Percentiles rank a stretch among this genome's conserved stretches.
Evolutionary conservation across 495 filamentous ascomycete species (phyloP).

Genomic region (Aspergillus steynii): DNA sequence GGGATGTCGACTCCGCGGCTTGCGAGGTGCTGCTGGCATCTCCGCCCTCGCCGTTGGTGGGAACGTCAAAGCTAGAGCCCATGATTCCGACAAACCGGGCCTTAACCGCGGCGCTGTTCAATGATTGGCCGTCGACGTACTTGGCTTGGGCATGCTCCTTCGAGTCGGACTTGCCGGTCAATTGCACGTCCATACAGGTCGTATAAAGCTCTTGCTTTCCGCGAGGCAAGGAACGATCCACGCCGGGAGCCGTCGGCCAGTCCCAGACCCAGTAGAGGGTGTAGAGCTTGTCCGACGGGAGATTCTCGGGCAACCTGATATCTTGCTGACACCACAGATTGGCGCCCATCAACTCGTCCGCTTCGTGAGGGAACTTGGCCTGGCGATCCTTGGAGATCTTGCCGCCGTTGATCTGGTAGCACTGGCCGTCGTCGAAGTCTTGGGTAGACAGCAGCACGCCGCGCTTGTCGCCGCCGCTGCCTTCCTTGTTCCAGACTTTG

Average conservation of each 20-base stretch:
- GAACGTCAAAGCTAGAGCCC: neutral
- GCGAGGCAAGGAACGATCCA: constrained; percentile 46
- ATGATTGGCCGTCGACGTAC: constrained; percentile 34
- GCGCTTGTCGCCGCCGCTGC: constrained; percentile 71
- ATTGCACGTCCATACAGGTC: constrained; percentile 74
- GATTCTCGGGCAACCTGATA: constrained; percentile 63
- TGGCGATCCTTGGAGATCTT: constrained; percentile 57
- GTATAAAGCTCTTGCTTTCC: constrained; percentile 75
- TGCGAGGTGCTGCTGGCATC: neutral
- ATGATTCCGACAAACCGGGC: constrained; percentile 34
- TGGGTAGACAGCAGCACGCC: constrained; percentile 71
- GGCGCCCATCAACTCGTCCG: constrained; percentile 44
- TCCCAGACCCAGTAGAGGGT: constrained; percentile 94
- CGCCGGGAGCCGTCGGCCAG: constrained; percentile 63
- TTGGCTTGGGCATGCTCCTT: constrained; percentile 9
- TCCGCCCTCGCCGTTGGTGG: no score
- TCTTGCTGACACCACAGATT: constrained; percentile 78
- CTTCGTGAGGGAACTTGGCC: constrained; percentile 44
- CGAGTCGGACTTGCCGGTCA: constrained; percentile 40
- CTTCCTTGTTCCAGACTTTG: constrained; percentile 70
- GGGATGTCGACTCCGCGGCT: neutral
- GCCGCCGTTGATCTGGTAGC: constrained; percentile 65
- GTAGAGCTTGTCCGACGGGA: constrained; percentile 53
- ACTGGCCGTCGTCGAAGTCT: constrained; percentile 81
- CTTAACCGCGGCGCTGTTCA: constrained; percentile 40